Base-by-base conservation (phyloP, 176 grass and related monocot genomes). In the Secale cereale region DNA sequence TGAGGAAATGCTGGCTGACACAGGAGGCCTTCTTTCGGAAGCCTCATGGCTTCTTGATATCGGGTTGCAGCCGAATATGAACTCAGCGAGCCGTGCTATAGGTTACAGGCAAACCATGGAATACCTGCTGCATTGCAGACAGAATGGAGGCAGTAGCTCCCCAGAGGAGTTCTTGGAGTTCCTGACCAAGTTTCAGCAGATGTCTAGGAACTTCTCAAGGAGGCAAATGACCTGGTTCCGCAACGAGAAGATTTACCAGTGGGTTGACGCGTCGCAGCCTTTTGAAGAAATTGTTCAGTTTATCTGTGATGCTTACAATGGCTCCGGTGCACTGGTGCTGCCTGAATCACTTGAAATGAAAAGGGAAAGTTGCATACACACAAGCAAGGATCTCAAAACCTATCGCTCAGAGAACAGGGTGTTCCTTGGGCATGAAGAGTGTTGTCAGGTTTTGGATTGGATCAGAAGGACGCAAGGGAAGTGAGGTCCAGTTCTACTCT, bases 61-160 rank as follows among this genome's bases (percentile, higher is more conserved):
- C 1, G 94, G 90, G 46, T 45, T 97, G 83, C 85, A 71, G 5
- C 94, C 94, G 3, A 74, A 87, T 37, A 89, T 85, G 37, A 94
- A 91, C 63, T 91, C 92, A 1, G 86, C 94, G 16, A 92, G 76
- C 60, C 82, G 95, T 65, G 87, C 95, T 26, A 95, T 95, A 4
- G 90, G 93, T 54, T 98, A 98, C 82, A 93, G 89, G 73, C 95
- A 98, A 69, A 57, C 95, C 64, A 98, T 95, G 95, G 86, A 88
- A 19, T 95, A 92, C 82, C 84, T 98, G 76, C 31, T 88, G 57
- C 87, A 85, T 15, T 98, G 95, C 82, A 91, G 89, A 59, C 71
- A 87, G 66, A 83, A 84, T 17, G 91, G 85, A 59, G 92, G 95
- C 14, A 86, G 79, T 65, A 98, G 92, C 91, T 86, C 90, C 35